Evolutionary conservation across 768 basidiomycete genomes (phyloP), one percentile per base, ranked within the genome.

Genomic region (Roridomyces roridus): DNA sequence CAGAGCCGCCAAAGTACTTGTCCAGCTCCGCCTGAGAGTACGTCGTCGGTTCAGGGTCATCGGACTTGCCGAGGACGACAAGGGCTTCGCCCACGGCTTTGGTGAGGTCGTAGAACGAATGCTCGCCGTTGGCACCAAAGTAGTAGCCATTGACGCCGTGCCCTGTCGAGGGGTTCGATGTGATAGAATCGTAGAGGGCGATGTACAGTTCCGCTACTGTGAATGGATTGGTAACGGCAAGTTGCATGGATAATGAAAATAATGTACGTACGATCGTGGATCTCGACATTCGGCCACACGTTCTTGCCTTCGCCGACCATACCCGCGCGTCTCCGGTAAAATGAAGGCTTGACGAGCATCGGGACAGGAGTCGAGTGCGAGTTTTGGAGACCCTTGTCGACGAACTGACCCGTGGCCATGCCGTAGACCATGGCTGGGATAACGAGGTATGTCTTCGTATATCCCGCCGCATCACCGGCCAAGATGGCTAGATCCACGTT

Each of bases 101-200:
- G 23, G 68, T 69, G 20, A 84, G 65, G 11, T 80, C 74, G 35
- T 77, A 77, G 20, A 79, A 29, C 4, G 64, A 73, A 48, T 81
- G 76, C 49, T 85, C 81, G 41, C 77, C 83, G 55, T 71, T 82
- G 54, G 74, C 82, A 14, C 74, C 82, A 57, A 84, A 84, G 64
- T 85, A 86, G 35, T 74, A 77, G 0, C 85, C 84, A 21, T 79
- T 78, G 8, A 77, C 77, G 15, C 82, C 82, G 46, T 82, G 81
- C 0, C 68, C 72, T n/a, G 70, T 70, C 6, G 68, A 65, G 4
- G 31, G 31, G 29, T 73, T 64, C 6, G 63, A 47, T 11, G 57
- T 55, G 41, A 75, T 70, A 1, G 73, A 68, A 50, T 82, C 74
- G 48, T 79, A 80, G 2, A 85, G 60, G 1, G 69, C 51, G 54